Conservation (phyloP, 106 monocot species). For the Dactylorhiza incarnata region DNA sequence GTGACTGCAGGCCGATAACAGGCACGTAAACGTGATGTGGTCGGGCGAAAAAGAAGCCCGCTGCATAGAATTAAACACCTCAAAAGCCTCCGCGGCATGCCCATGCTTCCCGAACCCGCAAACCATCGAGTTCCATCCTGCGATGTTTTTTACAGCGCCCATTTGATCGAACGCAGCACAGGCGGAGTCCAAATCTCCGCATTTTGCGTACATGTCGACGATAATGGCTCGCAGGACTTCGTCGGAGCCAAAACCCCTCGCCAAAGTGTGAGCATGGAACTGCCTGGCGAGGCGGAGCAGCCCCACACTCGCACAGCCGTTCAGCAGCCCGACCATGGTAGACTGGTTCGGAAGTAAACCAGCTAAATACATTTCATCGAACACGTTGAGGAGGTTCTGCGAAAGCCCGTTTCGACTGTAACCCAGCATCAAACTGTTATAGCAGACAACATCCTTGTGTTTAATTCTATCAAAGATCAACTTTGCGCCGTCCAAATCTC, state of each 20-base stretch:
- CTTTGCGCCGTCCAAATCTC: slow-evolving; percentile 1
- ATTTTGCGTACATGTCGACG: slow-evolving; percentile 42
- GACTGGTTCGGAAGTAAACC: slow-evolving; percentile 22
- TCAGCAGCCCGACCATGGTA: slow-evolving; percentile 32
- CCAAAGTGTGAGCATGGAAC: slow-evolving; percentile 21
- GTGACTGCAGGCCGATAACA: slow-evolving; percentile 44
- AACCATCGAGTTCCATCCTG: slow-evolving; percentile 44
- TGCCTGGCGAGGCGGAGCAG: slow-evolving; percentile 13
- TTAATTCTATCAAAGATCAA: slow-evolving; percentile 24
- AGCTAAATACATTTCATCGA: slow-evolving; percentile 12
- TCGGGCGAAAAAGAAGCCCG: slow-evolving; percentile 14
- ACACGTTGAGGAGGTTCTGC: slow-evolving; percentile 6
- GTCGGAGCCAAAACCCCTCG: slow-evolving; percentile 13
- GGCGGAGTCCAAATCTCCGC: slow-evolving; percentile 21
- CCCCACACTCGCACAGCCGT: slow-evolving; percentile 22
- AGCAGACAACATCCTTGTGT: slow-evolving; percentile 29
- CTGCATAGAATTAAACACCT: slow-evolving; percentile 24
- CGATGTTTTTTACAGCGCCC: background rate
- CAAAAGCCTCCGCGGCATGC: slow-evolving; percentile 15
- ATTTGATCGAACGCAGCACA: slow-evolving; percentile 17
- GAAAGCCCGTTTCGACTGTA: slow-evolving; percentile 8
- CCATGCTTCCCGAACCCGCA: slow-evolving; percentile 43
- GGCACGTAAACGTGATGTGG: slow-evolving; percentile 29
- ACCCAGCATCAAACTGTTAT: slow-evolving; percentile 20
- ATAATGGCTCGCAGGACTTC: slow-evolving; percentile 16